Evolutionary conservation across 2,329 filamentous ascomycete genomes (phyloP).

Genomic region (Tympanopsis confertula): DNA sequence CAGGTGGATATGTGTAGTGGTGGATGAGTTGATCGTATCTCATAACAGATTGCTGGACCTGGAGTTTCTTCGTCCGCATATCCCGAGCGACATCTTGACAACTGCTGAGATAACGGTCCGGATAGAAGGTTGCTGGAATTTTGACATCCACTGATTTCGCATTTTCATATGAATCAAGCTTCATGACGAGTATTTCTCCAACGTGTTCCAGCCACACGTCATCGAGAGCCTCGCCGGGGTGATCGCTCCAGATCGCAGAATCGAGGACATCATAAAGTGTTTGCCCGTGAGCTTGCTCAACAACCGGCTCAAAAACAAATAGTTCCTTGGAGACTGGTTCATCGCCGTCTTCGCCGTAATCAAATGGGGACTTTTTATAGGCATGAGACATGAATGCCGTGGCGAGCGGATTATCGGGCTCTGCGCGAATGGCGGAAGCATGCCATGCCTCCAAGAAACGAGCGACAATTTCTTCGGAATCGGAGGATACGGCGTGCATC

Average conservation of each 20-base stretch:
- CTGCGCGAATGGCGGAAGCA: constrained; percentile 25
- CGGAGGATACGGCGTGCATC: constrained; percentile 13
- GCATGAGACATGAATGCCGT: constrained; percentile 32
- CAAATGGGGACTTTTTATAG: constrained; percentile 18
- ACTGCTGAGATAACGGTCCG: constrained; percentile 45
- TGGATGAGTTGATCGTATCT: too few relatives aligned
- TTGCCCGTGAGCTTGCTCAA: constrained; percentile 20
- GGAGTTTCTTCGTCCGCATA: constrained; percentile 26
- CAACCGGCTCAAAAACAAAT: constrained; percentile 20
- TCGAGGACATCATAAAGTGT: constrained; percentile 42
- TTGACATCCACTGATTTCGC: constrained; percentile 27
- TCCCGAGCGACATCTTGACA: constrained; percentile 31
- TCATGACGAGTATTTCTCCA: constrained; percentile 43
- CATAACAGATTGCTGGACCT: constrained; percentile 18
- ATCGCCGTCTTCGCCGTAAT: constrained; percentile 8
- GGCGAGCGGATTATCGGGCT: constrained; percentile 24
- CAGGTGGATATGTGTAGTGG: too few relatives aligned
- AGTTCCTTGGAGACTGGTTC: constrained; percentile 20
- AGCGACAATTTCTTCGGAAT: constrained; percentile 20
- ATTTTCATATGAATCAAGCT: constrained; percentile 17
- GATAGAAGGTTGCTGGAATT: constrained; percentile 39
- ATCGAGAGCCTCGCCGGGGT: constrained; percentile 20
- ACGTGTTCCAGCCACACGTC: constrained; percentile 32
- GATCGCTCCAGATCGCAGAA: constrained; percentile 31
- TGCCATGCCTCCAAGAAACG: constrained; percentile 38